phyloP scores from a whole-genome alignment of 352 stramenopile species.

The Phytophthora cactorum region DNA sequence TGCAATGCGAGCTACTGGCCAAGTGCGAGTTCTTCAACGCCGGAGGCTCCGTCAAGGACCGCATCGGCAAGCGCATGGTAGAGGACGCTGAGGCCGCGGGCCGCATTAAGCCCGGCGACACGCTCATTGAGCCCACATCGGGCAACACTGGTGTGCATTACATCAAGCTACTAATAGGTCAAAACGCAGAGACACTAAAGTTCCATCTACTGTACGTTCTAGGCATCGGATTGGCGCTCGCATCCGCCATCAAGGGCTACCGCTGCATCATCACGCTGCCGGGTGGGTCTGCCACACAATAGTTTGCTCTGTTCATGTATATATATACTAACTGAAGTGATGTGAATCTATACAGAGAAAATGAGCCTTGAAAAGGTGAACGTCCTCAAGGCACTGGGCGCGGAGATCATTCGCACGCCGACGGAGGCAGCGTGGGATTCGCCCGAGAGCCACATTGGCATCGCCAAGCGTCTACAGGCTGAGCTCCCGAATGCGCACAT shows the following conservation, averaged over 20 bases:
- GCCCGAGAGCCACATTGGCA: constrained; percentile 93
- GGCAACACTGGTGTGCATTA: constrained; percentile 91
- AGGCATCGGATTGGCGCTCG: constrained; percentile 96
- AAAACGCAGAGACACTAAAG: not conserved
- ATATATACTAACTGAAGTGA: not conserved
- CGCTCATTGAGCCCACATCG: constrained; percentile 97
- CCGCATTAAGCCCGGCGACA: constrained; percentile 94
- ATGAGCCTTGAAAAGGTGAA: constrained; percentile 97
- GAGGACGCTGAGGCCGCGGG: constrained; percentile 92
- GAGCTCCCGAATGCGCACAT: constrained; percentile 96
- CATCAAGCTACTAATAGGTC: not conserved
- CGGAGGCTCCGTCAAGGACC: constrained; percentile 92
- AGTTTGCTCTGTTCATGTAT: not conserved
- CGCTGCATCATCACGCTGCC: constrained; percentile 91
- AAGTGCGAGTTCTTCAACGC: constrained; percentile 99
- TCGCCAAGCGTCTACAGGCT: constrained; percentile 90
- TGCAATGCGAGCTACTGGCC: constrained; percentile 92
- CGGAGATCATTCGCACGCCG: constrained; percentile 96
- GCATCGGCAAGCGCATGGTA: constrained; percentile 92
- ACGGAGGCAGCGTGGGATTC: constrained; percentile 96
- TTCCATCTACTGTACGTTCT: not conserved
- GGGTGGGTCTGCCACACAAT: constrained; percentile 21
- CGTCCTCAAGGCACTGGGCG: constrained; percentile 94
- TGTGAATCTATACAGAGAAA: constrained; percentile 70
- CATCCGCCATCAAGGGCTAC: constrained; percentile 97